Base-by-base conservation (phyloP, 116 monocot species). In the Papilionanthe hybrid region DNA sequence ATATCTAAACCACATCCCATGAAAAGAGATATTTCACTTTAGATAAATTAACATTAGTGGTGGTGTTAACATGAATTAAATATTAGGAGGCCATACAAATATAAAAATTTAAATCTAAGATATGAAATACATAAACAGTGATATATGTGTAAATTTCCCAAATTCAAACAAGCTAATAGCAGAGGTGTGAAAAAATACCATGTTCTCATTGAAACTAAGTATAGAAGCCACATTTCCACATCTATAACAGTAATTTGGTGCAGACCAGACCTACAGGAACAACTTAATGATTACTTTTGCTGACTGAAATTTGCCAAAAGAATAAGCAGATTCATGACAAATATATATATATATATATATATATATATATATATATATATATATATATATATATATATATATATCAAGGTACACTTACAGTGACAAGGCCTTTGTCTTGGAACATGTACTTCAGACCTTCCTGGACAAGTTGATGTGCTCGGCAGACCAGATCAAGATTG, bases 201-300 rank as follows among this genome's bases (percentile, higher is more conserved):
- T 96, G 3, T 91, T 96, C 77, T 96, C 96, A 48, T 91, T 94
- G 87, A 96, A 96, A 84, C 94, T 96, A 45, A 96, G 82, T 78
- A 96, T 96, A 23, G 96, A 92, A 77, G 96, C 96, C 3, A 96
- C 96, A 84, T 96, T 96, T 27, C 96, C 96, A 89, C 96, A 96
- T 29, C 96, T 85, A 71, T 96, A 96, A 82, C 96, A 96, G 74
- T 96, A 96, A 87, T 96, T 96, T 56, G 96, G 96, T 13, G 96
- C 96, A 48, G 96, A 96, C 96, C 96, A 96, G 15, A 96, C 96
- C 96, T 96, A 87, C 42, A 69, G 2, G 58, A 83, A 69, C 27
- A 69, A 37, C 37, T 69, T 0, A 32, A 69, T 65, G 17, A 69
- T 32, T 69, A 69, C 15, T 69, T 37, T 15, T 65, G 27, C 27